Evolutionary conservation across 1,284 basidiomycete genomes (phyloP).

Genomic region (Rhodotorula sp.): DNA sequence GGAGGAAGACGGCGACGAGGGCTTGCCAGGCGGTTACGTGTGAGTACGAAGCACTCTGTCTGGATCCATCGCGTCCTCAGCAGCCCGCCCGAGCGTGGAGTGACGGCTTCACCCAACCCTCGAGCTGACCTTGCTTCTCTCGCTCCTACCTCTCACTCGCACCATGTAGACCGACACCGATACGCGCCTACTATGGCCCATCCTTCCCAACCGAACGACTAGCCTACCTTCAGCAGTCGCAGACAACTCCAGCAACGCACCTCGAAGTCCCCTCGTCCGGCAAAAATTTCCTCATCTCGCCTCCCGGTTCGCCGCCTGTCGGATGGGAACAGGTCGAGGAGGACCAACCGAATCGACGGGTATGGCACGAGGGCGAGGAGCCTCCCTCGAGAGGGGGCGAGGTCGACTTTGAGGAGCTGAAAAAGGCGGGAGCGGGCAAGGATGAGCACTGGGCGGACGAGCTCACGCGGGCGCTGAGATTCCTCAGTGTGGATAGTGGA

Average conservation of each 20-base stretch:
- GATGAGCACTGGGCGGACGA: constrained; percentile 70
- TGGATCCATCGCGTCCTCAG: not conserved
- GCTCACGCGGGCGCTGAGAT: constrained; percentile 70
- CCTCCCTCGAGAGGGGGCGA: constrained; percentile 56
- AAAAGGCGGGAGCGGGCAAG: constrained; percentile 38
- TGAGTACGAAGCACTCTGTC: not conserved
- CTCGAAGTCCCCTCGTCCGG: constrained; percentile 75
- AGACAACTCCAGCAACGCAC: constrained; percentile 43
- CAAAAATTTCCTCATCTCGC: constrained; percentile 96
- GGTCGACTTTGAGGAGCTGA: constrained; percentile 47
- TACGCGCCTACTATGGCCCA: constrained; percentile 77
- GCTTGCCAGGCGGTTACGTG: not conserved
- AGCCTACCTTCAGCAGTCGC: not conserved
- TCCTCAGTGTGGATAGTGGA: constrained; percentile 54
- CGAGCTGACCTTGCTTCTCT: constrained; percentile 10
- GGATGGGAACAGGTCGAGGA: constrained; percentile 93
- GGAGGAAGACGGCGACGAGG: constrained; percentile 57
- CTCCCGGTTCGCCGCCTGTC: constrained; percentile 94
- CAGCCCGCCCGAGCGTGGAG: no score
- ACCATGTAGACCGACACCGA: constrained; percentile 50
- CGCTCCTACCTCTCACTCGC: constrained; percentile 16
- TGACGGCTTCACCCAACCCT: no score
- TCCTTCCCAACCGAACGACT: constrained; percentile 55
- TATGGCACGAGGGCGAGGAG: constrained; percentile 61
- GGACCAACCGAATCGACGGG: constrained; percentile 82